Base-by-base conservation (phyloP, 352 stramenopile genomes). In the Pythium dissotocum region DNA sequence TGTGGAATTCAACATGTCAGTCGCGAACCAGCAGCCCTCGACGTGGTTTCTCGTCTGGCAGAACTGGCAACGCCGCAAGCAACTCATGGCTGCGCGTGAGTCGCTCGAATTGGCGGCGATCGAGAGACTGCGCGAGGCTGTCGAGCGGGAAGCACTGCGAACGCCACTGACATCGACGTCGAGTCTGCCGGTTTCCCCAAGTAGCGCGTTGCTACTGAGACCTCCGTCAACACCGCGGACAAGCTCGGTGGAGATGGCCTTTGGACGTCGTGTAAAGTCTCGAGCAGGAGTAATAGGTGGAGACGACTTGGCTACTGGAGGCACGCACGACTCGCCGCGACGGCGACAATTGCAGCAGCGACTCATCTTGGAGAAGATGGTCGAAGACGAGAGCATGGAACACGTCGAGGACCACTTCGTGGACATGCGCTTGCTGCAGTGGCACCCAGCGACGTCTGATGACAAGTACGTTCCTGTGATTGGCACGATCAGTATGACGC, bases 41-140 rank as follows among this genome's bases (percentile, higher is more conserved):
- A 80, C 83, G 16, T 94, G 81, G 84, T 91, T 91, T 58, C 65
- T 93, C 33, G 75, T 77, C n/a, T 95, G 87, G 87, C 82, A 90
- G 30, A 95, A 92, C 65, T 95, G 87, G 87, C 85, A 94, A 62
- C 86, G 83, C 32, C 74, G 85, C 8, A 90, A 90, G 63, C 75
- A 77, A 2, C 65, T 76, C 40, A 48, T 64, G 28, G 49, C 44
- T n/a, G 62, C 67, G 7, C 57, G 57, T 1, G 4, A 21, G 4
- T 49, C 59, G 1, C 54, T 72, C 2, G 60, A 64, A 30, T 28
- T 53, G 21, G 58, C 52, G 14, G 53, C 54, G 12, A 40, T 36
- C 32, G 57, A 54, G 49, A 56, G 26, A 21, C 24, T 56, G 2
- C 49, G 49, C 24, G 49, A 56, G 12, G 49, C 49, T 9, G 28